Evolutionary conservation across 192 early-diverging fungal genomes (phyloP), one percentile per base, ranked within the genome.

Genomic region (Funneliformis mosseae): DNA sequence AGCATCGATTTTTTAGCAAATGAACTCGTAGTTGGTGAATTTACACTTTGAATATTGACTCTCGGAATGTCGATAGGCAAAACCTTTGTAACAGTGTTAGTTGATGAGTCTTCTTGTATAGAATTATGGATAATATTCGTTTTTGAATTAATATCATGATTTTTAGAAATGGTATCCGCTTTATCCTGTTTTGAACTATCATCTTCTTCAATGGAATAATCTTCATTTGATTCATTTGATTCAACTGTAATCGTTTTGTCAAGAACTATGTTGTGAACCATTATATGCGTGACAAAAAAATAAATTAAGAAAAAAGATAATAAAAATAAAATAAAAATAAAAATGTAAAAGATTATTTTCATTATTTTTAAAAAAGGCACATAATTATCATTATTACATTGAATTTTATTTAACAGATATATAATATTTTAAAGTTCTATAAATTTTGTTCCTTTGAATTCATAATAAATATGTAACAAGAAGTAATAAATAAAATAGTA

Each of bases 321-420:
- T 27, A 60, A 75, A 59, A 21, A 33, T 33, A 33, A 33, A 33
- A 33, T 33, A 33, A 59, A 50, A 50, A 55, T 25, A 59, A 75
- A 60, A 25, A 33, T 38, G 48, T 43, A 70, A 70, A 70, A 70
- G 68, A 70, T 43, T 43, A 70, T 23, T 70, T 70, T 70, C 41
- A 33, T 43, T 70, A 43, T 43, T 70, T 28, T 66, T 43, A 43
- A n/a, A 39, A n/a, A 38, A 70, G 21, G 21, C 33, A 70, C 68
- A 70, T 70, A 43, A 41, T 43, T 70, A 70, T 43, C 21, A 70
- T 10, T 70, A 43, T 70, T 70, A 70, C 68, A 70, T 70, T 70
- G 68, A n/a, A n/a, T 42, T 70, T 70, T 70, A 70, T 70, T 70
- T 70, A 41, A 70, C 39, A 43, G 23, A 70, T 41, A 70, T 43